These are phyloP conservation scores for Nakazawaea sp. DNA, from an alignment of 805 yeast genomes.

Conservation along the genomic window DNA sequence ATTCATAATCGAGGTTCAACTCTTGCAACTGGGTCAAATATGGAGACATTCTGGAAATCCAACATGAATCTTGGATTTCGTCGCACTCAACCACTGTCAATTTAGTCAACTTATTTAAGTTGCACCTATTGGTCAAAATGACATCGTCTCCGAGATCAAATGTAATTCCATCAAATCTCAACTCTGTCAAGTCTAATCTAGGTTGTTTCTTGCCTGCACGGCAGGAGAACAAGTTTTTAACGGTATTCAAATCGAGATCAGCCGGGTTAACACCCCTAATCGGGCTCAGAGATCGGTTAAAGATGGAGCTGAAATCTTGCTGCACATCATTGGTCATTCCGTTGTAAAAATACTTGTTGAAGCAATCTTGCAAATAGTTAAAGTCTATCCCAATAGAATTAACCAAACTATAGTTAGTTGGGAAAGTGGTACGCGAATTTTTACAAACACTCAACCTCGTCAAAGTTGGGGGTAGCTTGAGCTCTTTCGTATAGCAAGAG, in stretches of 20 bases:
- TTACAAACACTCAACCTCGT: slow-evolving; percentile 12
- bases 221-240: slow-evolving; percentile 5
- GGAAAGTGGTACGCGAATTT: slow-evolving; percentile 10
- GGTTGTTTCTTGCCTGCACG: not conserved
- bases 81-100: slow-evolving; percentile 15
- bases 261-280: not conserved
- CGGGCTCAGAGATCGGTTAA: slow-evolving; percentile 7
- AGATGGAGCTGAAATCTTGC: slow-evolving; percentile 10
- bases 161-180: slow-evolving; percentile 14
- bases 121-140: slow-evolving; percentile 10
- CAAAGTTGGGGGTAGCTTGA: slow-evolving; percentile 2
- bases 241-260: slow-evolving; percentile 2
- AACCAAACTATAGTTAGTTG: slow-evolving; percentile 12
- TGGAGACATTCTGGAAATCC: slow-evolving; percentile 11
- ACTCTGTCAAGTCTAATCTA: slow-evolving; percentile 12
- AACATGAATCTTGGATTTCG: slow-evolving; percentile 10
- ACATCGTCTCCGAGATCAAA: slow-evolving; percentile 13
- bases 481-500: slow-evolving; percentile 4
- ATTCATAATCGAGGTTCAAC: slow-evolving; percentile 16
- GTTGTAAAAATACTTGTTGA: slow-evolving; percentile 15
- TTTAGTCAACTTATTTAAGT: slow-evolving; percentile 13
- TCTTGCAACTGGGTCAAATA: slow-evolving; percentile 12
- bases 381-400: slow-evolving; percentile 14
- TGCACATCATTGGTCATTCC: slow-evolving; percentile 13
- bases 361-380: slow-evolving; percentile 14